phyloP scores from a whole-genome alignment of 164 flowering plant genomes.

The Vitis riparia region DNA sequence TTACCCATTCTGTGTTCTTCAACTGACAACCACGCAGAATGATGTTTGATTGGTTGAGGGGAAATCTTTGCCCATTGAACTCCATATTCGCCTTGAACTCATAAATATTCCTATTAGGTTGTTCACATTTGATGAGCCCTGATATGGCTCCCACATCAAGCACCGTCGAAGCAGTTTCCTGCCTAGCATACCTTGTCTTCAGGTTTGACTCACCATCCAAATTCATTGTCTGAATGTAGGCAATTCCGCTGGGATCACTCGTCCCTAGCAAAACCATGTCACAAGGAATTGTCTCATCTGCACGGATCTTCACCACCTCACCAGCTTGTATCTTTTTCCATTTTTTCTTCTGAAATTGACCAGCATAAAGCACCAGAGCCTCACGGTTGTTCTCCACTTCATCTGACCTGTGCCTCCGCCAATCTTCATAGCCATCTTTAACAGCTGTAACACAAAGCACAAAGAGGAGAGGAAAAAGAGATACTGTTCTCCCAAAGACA shows the following conservation, averaged over 20 bases:
- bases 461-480: constrained; percentile 87
- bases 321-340: constrained; percentile 84
- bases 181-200: constrained; percentile 92
- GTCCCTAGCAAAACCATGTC: constrained; percentile 85
- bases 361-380: constrained; percentile 58
- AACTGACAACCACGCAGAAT: constrained; percentile 92
- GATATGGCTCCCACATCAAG: constrained; percentile 46
- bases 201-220: constrained; percentile 92
- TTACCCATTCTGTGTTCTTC: constrained; percentile 82
- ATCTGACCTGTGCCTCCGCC: constrained; percentile 93
- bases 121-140: constrained; percentile 83
- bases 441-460: constrained; percentile 88
- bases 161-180: constrained; percentile 60
- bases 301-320: constrained; percentile 72
- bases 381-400: constrained; percentile 78
- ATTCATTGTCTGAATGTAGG: constrained; percentile 92
- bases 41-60: constrained; percentile 86
- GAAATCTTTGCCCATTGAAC: constrained; percentile 55
- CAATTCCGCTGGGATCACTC: constrained; percentile 87
- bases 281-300: constrained; percentile 81
- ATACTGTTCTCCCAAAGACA: constrained; percentile 91
- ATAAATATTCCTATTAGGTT: constrained; percentile 88
- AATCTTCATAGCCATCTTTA: constrained; percentile 96
- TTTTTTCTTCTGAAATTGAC: constrained; percentile 47
- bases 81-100: constrained; percentile 93